These are phyloP conservation scores for Talaromyces amestolkiae DNA, from an alignment of 2,329 filamentous ascomycete species.

Conservation along the genomic window DNA sequence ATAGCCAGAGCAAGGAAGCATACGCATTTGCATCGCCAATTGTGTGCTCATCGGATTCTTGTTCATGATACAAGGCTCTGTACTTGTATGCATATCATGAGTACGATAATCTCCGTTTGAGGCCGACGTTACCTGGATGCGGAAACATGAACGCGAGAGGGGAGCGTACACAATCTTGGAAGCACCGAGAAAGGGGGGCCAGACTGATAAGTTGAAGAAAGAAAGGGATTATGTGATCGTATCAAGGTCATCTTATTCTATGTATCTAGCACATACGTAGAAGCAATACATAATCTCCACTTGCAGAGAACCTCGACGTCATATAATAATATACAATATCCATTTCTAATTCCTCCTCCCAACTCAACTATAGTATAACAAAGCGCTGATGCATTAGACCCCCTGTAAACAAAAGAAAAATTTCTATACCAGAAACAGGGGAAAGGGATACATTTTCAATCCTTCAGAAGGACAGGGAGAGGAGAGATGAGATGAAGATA, in stretches of 20 bases:
- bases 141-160: not conserved
- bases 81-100: not conserved
- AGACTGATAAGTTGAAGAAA: not conserved
- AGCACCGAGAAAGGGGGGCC: not conserved
- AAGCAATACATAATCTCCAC: not conserved
- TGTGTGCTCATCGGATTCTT: not conserved
- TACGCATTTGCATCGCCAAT: not conserved
- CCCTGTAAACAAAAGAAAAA: constrained; percentile 3
- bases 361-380: not conserved
- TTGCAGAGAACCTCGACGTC: not conserved
- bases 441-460: constrained; percentile 1
- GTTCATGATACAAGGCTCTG: not conserved
- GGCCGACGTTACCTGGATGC: not conserved
- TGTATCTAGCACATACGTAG: not conserved
- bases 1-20: not conserved
- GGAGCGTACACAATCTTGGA: not conserved
- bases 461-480: not conserved
- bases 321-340: constrained; percentile 2
- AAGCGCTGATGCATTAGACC: constrained; percentile 5
- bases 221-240: not conserved
- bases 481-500: not conserved
- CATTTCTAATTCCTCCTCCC: constrained; percentile 6
- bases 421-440: not conserved
- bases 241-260: not conserved
- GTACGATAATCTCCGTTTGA: not conserved